phyloP scores from a whole-genome alignment of 2,329 filamentous ascomycete genomes.

The Fusarium agapanthi region DNA sequence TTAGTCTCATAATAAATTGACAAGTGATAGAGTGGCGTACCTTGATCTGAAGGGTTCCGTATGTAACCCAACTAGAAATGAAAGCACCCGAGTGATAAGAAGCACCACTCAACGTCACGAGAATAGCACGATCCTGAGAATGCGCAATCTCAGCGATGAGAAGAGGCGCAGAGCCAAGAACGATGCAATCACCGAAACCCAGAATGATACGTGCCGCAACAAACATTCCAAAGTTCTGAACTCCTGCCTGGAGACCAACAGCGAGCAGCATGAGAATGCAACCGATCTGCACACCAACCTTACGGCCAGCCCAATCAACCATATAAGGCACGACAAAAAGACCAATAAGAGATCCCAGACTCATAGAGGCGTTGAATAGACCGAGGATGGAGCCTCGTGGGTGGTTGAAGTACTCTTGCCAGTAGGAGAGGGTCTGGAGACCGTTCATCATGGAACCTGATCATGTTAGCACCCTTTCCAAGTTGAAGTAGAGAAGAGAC shows the following conservation, averaged over 20 bases:
- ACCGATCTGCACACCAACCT: conserved; percentile 13
- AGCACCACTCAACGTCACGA: conserved; percentile 3
- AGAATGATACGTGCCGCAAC: conserved; percentile 17
- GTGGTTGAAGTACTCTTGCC: conserved; percentile 25
- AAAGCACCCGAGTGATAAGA: conserved; percentile 13
- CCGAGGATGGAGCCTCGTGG: conserved; percentile 13
- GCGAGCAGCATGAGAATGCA: conserved; percentile 14
- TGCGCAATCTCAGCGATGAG: conserved; percentile 11
- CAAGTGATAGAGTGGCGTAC: background rate
- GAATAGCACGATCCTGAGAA: conserved; percentile 13
- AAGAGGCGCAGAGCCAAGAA: conserved; percentile 4
- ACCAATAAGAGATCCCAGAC: conserved; percentile 22
- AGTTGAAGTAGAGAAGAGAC: rapidly evolving
- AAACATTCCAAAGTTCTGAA: conserved; percentile 27
- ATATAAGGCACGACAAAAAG: conserved; percentile 23
- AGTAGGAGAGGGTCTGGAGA: conserved; percentile 18
- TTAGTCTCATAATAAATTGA: too few relatives aligned
- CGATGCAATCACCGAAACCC: conserved; percentile 11
- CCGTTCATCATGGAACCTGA: conserved; percentile 18
- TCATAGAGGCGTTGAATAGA: conserved; percentile 22
- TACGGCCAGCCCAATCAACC: conserved; percentile 19
- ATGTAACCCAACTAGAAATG: conserved; percentile 13
- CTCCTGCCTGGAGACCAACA: conserved; percentile 10
- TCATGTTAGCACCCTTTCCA: rapidly evolving
- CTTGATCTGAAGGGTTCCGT: conserved; percentile 15